phyloP scores from a whole-genome alignment of 2,329 filamentous ascomycete species.

The Venturia asperata region DNA sequence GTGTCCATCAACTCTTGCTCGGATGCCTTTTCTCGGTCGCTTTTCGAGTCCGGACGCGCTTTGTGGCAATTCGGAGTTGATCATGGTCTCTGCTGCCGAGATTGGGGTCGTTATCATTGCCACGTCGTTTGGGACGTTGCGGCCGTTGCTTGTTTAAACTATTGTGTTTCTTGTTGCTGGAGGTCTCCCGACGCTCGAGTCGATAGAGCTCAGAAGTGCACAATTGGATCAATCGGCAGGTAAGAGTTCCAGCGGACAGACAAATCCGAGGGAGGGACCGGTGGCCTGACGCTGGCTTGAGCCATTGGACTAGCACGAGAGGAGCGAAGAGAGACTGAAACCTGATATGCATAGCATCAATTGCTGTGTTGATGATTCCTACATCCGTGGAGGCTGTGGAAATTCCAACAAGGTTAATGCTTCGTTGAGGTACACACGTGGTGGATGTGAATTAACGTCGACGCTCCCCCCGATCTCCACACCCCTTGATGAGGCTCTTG shows the following conservation, averaged over 20 bases:
- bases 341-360: not conserved
- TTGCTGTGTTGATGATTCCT: not conserved
- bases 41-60: not conserved
- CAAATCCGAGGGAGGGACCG: not conserved
- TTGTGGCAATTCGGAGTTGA: not conserved
- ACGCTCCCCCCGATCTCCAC: not conserved
- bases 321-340: not conserved
- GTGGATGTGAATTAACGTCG: not conserved
- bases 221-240: not conserved
- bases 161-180: not conserved
- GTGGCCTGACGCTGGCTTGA: not conserved
- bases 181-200: not conserved
- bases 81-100: not conserved
- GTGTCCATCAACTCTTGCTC: not conserved
- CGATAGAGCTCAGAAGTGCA: not conserved
- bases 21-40: not conserved
- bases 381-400: not conserved
- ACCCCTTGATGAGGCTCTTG: not conserved
- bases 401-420: not conserved
- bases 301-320: not conserved
- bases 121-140: not conserved
- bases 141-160: constrained; percentile 4
- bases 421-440: not conserved
- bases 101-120: not conserved
- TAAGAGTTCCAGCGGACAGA: not conserved